Conservation (phyloP, 2,329 filamentous ascomycete genomes). For the Plenodomus tracheiphilus region DNA sequence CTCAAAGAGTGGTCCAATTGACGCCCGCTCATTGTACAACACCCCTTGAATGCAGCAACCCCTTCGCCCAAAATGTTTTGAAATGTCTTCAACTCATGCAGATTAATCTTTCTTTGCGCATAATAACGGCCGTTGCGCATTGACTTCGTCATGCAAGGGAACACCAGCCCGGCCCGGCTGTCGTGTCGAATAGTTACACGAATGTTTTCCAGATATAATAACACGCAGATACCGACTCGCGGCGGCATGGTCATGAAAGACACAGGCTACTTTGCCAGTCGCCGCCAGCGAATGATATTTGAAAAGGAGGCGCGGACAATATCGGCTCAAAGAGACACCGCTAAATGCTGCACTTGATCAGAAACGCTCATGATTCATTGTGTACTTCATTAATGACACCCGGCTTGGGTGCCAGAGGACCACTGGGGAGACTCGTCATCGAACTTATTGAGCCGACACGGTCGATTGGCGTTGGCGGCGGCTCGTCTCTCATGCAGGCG, state of each 20-base stretch:
- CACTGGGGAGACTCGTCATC: constrained; percentile 30
- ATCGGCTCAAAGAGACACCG: constrained; percentile 11
- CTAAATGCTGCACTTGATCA: not conserved
- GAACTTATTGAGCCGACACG: constrained; percentile 39
- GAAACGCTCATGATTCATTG: constrained; percentile 39
- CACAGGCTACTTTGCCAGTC: not conserved
- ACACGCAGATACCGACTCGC: constrained; percentile 1
- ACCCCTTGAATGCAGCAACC: constrained; percentile 17
- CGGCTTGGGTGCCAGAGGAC: constrained; percentile 38
- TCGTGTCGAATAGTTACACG: constrained; percentile 12
- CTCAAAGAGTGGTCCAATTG: not conserved
- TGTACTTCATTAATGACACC: constrained; percentile 45
- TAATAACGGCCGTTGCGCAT: constrained; percentile 8
- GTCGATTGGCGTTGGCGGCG: constrained; percentile 57
- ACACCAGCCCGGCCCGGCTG: constrained; percentile 6
- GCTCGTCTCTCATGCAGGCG: constrained; percentile 93
- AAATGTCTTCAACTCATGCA: constrained; percentile 2
- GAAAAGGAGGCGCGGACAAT: constrained; percentile 2
- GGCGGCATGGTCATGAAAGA: not conserved
- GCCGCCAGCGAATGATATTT: constrained; percentile 21
- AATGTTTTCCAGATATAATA: constrained; percentile 15
- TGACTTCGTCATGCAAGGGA: constrained; percentile 15
- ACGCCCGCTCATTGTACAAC: constrained; percentile 13
- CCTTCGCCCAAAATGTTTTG: constrained; percentile 4
- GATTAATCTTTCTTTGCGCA: constrained; percentile 1